Conservation (phyloP, 225 moss, liverwort and hornwort genomes). For the Physcomitrium patens region DNA sequence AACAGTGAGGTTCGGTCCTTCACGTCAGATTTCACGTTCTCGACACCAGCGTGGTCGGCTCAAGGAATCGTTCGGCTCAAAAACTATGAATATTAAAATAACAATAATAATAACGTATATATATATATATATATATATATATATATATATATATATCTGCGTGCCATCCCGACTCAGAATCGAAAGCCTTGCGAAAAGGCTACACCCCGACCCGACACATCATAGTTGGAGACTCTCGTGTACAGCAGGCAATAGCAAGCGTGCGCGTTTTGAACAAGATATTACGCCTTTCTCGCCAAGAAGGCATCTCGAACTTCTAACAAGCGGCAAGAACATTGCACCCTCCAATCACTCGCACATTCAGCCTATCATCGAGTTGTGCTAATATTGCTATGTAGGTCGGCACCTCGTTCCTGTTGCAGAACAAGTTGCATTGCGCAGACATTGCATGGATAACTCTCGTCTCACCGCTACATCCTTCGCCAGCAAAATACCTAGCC, state of each 20-base stretch:
- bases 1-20: not conserved
- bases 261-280: not conserved
- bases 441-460: not conserved
- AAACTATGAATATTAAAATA: not conserved
- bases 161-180: too few species aligned
- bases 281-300: not conserved
- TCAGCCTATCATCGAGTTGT: too few species aligned
- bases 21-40: not conserved
- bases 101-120: too few species aligned
- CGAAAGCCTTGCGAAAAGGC: not conserved
- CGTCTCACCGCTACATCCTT: not conserved
- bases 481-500: not conserved
- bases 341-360: too few species aligned
- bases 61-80: not conserved
- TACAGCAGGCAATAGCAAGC: not conserved
- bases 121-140: too few species aligned
- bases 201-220: not conserved
- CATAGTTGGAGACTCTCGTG: not conserved
- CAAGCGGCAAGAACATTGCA: not conserved
- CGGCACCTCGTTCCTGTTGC: not conserved
- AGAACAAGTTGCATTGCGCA: not conserved
- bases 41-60: not conserved
- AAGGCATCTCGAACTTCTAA: not conserved
- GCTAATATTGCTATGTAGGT: too few species aligned
- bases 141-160: too few species aligned